phyloP scores from a whole-genome alignment of 805 yeast genomes.

The Dipodascopsis uninucleata region DNA sequence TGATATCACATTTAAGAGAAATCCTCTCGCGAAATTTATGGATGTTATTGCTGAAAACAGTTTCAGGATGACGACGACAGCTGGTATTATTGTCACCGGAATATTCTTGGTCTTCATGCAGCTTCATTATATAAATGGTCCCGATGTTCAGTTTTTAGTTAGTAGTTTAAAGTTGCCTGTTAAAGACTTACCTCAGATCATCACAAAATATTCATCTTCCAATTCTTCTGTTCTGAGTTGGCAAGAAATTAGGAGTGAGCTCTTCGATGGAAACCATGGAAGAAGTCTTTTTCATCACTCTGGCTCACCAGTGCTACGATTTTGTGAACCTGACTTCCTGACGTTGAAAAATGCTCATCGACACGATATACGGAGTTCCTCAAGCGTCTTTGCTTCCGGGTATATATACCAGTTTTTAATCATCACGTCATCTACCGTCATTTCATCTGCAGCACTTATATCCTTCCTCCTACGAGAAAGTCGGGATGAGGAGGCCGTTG shows the following conservation, averaged over 20 bases:
- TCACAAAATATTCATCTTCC: too few relatives aligned
- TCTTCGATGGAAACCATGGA: too few relatives aligned
- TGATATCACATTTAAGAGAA: slow-evolving; percentile 22
- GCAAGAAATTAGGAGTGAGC: not conserved
- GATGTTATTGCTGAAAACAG: slow-evolving; percentile 12
- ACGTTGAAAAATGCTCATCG: not conserved
- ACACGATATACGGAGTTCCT: not conserved
- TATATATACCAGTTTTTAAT: slow-evolving; percentile 5
- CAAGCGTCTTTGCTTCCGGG: not conserved
- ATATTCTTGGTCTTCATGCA: slow-evolving; percentile 18
- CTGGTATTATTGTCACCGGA: slow-evolving; percentile 16
- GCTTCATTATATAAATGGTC: slow-evolving; percentile 14
- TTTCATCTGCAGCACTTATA: slow-evolving; percentile 15
- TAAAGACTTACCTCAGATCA: too few relatives aligned
- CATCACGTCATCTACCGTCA: slow-evolving; percentile 5
- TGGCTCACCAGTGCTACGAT: not conserved
- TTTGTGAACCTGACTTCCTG: slow-evolving; percentile 15
- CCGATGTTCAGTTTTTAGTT: not conserved
- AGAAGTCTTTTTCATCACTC: not conserved
- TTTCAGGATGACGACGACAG: slow-evolving; percentile 24
- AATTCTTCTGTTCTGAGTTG: too few relatives aligned
- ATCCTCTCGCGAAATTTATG: slow-evolving; percentile 19
- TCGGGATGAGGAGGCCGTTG: slow-evolving; percentile 28
- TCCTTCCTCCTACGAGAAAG: slow-evolving; percentile 21
- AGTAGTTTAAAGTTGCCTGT: too few relatives aligned